Evolutionary conservation across 805 yeast genomes (phyloP).

Genomic region (Kazachstania psychrophila): DNA sequence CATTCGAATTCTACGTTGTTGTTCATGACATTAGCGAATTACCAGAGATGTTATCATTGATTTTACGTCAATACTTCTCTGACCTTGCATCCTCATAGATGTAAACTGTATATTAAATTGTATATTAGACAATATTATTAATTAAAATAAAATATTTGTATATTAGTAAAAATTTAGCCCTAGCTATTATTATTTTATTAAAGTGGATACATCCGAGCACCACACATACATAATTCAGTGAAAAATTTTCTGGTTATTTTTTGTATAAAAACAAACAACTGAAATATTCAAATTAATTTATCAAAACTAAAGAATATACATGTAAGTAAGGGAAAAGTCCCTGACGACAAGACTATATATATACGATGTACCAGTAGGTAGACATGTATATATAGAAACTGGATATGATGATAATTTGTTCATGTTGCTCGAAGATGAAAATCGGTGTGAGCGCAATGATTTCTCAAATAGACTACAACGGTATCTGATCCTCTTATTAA

Average conservation of each 20-base stretch:
- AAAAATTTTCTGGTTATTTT: no score
- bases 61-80: conserved; percentile 84
- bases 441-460: conserved; percentile 60
- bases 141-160: neutral
- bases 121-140: no score
- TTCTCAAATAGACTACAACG: conserved; percentile 90
- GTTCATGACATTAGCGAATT: conserved; percentile 81
- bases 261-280: no score
- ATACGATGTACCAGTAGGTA: no score
- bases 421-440: conserved; percentile 37
- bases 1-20: conserved; percentile 93
- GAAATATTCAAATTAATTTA: no score
- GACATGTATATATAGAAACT: no score
- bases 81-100: conserved; percentile 42
- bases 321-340: no score
- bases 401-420: conserved; percentile 27
- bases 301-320: no score
- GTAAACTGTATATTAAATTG: neutral
- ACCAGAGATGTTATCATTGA: conserved; percentile 83
- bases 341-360: no score
- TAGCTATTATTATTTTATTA: neutral
- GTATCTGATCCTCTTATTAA: conserved; percentile 56
- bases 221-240: no score
- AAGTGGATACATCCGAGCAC: no score
- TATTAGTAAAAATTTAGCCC: no score